Evolutionary conservation across 345 rosid species (phyloP).

Genomic region (Cardiospermum halicacabum): DNA sequence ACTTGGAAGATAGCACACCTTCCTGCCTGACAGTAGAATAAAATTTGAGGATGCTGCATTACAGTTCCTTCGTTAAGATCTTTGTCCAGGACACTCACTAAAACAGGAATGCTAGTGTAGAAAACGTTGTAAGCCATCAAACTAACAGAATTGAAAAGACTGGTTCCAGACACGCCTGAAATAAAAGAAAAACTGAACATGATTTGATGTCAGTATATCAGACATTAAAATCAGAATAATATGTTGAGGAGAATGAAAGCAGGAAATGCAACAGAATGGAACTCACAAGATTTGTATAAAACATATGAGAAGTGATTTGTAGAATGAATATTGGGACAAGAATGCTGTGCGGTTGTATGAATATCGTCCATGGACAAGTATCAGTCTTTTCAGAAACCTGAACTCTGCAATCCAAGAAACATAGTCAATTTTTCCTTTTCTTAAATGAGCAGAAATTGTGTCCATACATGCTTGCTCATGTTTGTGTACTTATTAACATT

Average conservation of each 20-base stretch:
- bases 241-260: constrained; percentile 2
- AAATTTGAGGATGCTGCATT: constrained; percentile 97
- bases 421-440: constrained; percentile 2
- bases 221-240: constrained; percentile 6
- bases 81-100: constrained; percentile 90
- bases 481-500: background rate
- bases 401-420: constrained; percentile 60
- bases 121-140: constrained; percentile 98
- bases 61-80: constrained; percentile 89
- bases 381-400: constrained; percentile 84
- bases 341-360: constrained; percentile 97
- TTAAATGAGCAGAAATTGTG: background rate
- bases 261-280: constrained; percentile 13
- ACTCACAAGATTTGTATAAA: constrained; percentile 99
- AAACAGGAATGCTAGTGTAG: constrained; percentile 94
- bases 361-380: constrained; percentile 94
- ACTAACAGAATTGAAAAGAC: constrained; percentile 97
- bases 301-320: constrained; percentile 84
- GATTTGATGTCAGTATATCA: constrained; percentile 37
- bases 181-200: constrained; percentile 86
- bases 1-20: constrained; percentile 42
- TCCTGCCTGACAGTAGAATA: constrained; percentile 98
- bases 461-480: too few species aligned
- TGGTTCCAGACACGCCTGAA: constrained; percentile 99
- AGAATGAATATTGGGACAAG: constrained; percentile 94